These are phyloP conservation scores for Extremus antarcticus DNA, from an alignment of 495 filamentous ascomycete genomes.

Conservation along the genomic window DNA sequence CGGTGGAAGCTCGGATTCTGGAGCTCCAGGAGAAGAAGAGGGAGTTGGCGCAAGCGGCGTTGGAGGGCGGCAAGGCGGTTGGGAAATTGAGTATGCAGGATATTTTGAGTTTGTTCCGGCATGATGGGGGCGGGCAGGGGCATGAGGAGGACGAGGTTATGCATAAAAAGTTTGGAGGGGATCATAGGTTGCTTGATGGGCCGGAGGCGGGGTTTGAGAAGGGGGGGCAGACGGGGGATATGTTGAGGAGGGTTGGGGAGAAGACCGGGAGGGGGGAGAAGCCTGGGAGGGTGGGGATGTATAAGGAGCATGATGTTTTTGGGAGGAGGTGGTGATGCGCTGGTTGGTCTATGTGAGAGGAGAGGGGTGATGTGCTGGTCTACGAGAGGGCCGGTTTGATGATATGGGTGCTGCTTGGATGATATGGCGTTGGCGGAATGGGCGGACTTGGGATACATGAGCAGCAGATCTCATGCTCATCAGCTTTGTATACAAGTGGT, in stretches of 20 bases:
- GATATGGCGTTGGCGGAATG: no score
- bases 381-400: no score
- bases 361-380: no score
- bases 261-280: background rate
- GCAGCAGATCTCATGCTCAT: no score
- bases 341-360: no score
- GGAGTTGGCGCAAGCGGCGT: conserved; percentile 69
- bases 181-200: conserved; percentile 8
- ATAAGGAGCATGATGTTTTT: conserved; percentile 17
- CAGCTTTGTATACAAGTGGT: no score
- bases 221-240: background rate
- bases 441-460: no score
- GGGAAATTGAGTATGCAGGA: conserved; percentile 85
- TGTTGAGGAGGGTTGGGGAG: background rate
- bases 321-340: conserved; percentile 13
- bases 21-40: conserved; percentile 88
- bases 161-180: conserved; percentile 11
- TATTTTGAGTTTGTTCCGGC: conserved; percentile 79
- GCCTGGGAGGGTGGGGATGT: background rate
- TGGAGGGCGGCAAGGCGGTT: conserved; percentile 63
- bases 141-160: conserved; percentile 11
- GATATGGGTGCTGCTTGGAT: no score
- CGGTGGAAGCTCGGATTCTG: conserved; percentile 86
- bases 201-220: background rate
- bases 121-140: conserved; percentile 42